Base-by-base conservation (phyloP, 208 protist genomes). In the Angomonas deanei region DNA sequence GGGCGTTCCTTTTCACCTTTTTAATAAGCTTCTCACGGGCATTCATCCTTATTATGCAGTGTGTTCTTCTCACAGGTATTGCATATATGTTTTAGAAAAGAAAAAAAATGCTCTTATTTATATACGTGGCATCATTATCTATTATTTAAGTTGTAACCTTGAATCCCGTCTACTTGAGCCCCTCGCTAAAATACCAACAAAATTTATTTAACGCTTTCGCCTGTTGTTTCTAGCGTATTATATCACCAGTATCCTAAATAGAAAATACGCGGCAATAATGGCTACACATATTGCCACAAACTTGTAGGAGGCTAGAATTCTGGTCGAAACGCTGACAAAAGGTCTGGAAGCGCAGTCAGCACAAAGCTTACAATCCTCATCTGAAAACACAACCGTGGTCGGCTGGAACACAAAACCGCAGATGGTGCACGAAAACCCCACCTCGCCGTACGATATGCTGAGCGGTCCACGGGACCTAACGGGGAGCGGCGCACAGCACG, bases 311-410 rank as follows among this genome's bases (percentile, higher is more conserved):
- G 88, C 88, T 3, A 94, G 66, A 74, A 76, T 87, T n/a, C 88
- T 72, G 24, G 57, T 79, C 17, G 73, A 84, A 26, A 27, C 48
- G 13, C 52, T 63, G 53, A 61, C 67, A 66, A 83, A 94, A 15
- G 83, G 82, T 17, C 74, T 79, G 21, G 88, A 92, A 5, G 88
- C 82, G 66, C 88, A 94, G 46, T 82, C 62, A 11, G 88, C 59
- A 70, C 88, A 94, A 31, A 3, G 24, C 2, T 26, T 19, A 0
- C 3, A 4, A 15, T 42, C 28, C 26, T 55, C 1, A 34, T 74
- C 26, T 0, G 19, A 36, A 47, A 53, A 59, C 28, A 71, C 73
- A 48, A 74, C 36, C 13, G 23, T 21, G 19, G 4, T 31, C 4
- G 1, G 23, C 34, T 27, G 8, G 30, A 66, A 24, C 23, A 61